Conservation (phyloP, 164 flowering plant species). For the Annona cherimola region DNA sequence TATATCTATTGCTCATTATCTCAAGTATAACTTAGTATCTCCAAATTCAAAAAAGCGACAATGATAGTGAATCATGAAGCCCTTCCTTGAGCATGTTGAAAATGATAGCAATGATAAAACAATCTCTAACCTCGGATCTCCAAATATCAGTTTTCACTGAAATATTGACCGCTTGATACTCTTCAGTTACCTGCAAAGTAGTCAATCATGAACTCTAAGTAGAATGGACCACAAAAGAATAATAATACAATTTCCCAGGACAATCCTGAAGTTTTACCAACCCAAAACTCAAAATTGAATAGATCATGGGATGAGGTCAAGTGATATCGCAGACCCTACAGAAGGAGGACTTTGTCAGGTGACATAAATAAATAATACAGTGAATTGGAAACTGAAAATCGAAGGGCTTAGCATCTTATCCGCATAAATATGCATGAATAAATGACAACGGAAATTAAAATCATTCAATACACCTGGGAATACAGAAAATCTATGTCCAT, state of each 20-base stretch:
- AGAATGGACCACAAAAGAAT: slow-evolving; percentile 2
- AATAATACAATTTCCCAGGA: slow-evolving; percentile 12
- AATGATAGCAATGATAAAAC: too few species aligned
- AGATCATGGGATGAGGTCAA: slow-evolving; percentile 75
- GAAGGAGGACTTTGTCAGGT: neutral
- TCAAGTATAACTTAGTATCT: too few species aligned
- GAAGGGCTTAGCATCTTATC: neutral
- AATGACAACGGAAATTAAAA: too few species aligned
- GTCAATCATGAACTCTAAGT: neutral
- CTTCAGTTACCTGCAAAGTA: slow-evolving; percentile 67
- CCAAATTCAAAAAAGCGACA: too few species aligned
- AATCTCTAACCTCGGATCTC: slow-evolving; percentile 60
- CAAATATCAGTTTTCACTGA: slow-evolving; percentile 63
- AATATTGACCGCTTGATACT: slow-evolving; percentile 85
- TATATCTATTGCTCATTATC: too few species aligned
- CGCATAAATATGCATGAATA: neutral
- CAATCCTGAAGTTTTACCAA: slow-evolving; percentile 40
- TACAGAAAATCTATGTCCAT: too few species aligned
- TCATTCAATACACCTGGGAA: too few species aligned
- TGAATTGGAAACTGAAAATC: neutral
- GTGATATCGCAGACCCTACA: slow-evolving; percentile 84
- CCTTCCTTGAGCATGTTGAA: too few species aligned
- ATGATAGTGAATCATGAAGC: too few species aligned
- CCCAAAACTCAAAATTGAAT: slow-evolving; percentile 96
- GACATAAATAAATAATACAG: neutral